Evolutionary conservation across 2,329 filamentous ascomycete species (phyloP).

Genomic region (Fusarium pilosicola): DNA sequence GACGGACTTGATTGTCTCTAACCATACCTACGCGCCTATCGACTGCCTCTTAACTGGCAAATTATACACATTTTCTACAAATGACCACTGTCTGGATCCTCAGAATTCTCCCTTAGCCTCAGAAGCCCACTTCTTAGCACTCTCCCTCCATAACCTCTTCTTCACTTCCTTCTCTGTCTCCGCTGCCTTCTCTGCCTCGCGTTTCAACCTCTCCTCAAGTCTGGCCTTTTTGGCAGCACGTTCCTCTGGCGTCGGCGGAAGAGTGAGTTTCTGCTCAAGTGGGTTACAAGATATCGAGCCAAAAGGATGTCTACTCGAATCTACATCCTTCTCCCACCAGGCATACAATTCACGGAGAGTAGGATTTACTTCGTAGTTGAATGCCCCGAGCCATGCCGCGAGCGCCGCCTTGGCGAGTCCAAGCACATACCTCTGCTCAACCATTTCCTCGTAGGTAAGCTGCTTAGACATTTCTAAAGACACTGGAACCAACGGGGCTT

Average conservation of each 20-base stretch:
- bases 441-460: background rate
- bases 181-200: background rate
- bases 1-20: background rate
- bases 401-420: background rate
- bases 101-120: background rate
- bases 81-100: background rate
- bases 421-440: background rate
- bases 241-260: background rate
- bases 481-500: background rate
- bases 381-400: background rate
- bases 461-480: background rate
- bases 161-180: no score
- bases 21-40: background rate
- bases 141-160: background rate
- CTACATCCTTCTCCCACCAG: background rate
- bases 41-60: background rate
- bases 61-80: background rate
- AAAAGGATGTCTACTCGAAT: accelerated
- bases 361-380: background rate
- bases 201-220: background rate
- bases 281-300: background rate
- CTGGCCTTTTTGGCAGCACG: background rate
- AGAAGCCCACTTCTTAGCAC: background rate
- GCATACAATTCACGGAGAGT: background rate
- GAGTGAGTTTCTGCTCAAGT: background rate